phyloP scores from a whole-genome alignment of 257 asterid genomes.

The Nicotiana knightiana region DNA sequence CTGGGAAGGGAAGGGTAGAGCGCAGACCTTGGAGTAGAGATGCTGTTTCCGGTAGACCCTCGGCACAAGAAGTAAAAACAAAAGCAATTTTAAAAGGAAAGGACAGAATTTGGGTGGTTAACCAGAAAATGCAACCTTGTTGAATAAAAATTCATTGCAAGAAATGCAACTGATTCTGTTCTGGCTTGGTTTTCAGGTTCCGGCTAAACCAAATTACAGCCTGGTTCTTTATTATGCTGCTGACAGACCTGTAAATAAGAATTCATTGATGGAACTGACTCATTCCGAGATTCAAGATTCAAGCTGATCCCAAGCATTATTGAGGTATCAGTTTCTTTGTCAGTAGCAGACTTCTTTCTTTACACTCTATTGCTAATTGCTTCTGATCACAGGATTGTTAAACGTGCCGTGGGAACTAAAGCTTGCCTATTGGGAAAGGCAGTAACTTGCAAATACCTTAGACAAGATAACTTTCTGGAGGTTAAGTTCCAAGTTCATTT shows the following conservation, averaged over 20 bases:
- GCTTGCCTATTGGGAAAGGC: slow-evolving; percentile 98
- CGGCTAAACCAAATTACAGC: slow-evolving; percentile 95
- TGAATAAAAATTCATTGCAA: neutral
- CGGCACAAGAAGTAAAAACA: neutral
- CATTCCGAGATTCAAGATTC: slow-evolving; percentile 91
- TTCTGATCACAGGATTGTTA: slow-evolving; percentile 73
- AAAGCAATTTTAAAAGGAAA: neutral
- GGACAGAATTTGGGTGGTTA: neutral
- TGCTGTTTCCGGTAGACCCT: too few species aligned
- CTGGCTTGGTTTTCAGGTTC: slow-evolving; percentile 62
- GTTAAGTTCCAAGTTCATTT: slow-evolving; percentile 31
- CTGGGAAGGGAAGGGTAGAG: too few species aligned
- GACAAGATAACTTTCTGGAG: slow-evolving; percentile 98
- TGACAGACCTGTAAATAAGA: slow-evolving; percentile 71
- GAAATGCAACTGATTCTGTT: slow-evolving; percentile 1
- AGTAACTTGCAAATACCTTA: slow-evolving; percentile 80
- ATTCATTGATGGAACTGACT: slow-evolving; percentile 71
- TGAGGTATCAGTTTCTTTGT: slow-evolving; percentile 46
- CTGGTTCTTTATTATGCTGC: slow-evolving; percentile 90
- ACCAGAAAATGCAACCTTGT: neutral
- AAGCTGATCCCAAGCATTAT: slow-evolving; percentile 96
- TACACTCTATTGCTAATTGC: neutral
- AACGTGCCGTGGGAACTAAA: slow-evolving; percentile 98
- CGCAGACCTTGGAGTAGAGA: too few species aligned
- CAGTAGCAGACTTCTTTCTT: neutral